Evolutionary conservation across 2,329 filamentous ascomycete species (phyloP).

Genomic region (Aspergillus spinulosporus): DNA sequence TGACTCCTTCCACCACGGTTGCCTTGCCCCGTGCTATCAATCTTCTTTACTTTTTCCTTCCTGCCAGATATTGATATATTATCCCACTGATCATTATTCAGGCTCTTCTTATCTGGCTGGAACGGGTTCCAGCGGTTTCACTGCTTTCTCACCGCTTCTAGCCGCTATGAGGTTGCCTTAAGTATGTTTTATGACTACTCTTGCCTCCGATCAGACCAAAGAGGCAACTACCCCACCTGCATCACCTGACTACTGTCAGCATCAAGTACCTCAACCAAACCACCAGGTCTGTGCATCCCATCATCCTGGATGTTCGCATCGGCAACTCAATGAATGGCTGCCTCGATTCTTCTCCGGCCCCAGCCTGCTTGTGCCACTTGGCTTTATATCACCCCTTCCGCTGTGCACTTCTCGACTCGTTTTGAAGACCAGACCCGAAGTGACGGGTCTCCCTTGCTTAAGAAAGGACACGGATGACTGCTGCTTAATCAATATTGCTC

Average conservation of each 20-base stretch:
- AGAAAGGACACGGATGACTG: too few species aligned
- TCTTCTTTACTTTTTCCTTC: too few species aligned
- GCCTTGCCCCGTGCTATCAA: too few species aligned
- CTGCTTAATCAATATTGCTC: too few species aligned
- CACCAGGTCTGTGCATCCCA: background rate
- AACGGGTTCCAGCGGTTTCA: too few species aligned
- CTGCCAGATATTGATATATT: too few species aligned
- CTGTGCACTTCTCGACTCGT: background rate
- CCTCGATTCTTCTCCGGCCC: background rate
- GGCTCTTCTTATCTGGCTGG: too few species aligned
- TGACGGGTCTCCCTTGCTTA: too few species aligned
- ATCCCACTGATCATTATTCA: too few species aligned
- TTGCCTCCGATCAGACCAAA: background rate
- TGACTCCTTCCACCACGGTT: too few species aligned
- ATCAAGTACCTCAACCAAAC: background rate
- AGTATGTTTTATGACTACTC: too few species aligned
- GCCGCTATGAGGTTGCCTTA: background rate
- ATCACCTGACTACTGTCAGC: background rate
- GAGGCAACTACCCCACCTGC: background rate
- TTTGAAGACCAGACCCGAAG: background rate
- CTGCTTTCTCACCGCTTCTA: too few species aligned
- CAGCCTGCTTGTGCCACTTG: background rate
- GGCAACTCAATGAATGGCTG: background rate
- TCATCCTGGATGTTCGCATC: background rate
- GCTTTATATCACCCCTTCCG: background rate